These are phyloP conservation scores for Colletotrichum liriopes DNA, from an alignment of 2,329 filamentous ascomycete species.

Conservation along the genomic window DNA sequence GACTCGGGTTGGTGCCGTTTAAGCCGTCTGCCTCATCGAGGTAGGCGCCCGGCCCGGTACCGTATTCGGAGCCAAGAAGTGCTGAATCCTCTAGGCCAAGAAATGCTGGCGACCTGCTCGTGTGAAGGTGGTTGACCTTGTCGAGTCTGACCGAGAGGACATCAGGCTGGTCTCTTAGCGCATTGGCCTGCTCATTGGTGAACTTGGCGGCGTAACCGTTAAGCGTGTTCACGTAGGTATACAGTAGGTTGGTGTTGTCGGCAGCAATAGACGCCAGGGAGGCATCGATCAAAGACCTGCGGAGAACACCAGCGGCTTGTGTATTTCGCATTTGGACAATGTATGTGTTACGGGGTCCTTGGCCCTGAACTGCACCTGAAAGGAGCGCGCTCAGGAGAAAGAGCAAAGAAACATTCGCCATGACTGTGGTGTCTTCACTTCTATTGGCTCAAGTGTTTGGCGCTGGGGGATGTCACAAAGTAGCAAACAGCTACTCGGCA, in stretches of 20 bases:
- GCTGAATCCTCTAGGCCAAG: constrained; percentile 23
- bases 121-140: constrained; percentile 28
- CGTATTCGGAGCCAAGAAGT: constrained; percentile 16
- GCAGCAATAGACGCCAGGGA: constrained; percentile 16
- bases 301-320: not conserved
- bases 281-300: not conserved
- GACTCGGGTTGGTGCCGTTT: constrained; percentile 23
- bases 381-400: constrained; percentile 15
- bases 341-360: constrained; percentile 3
- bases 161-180: constrained; percentile 19
- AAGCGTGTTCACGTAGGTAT: constrained; percentile 29
- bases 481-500: no score
- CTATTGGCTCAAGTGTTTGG: not conserved
- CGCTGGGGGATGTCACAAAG: not conserved
- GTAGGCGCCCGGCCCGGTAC: not conserved
- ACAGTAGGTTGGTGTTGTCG: constrained; percentile 22
- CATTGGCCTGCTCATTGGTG: constrained; percentile 28
- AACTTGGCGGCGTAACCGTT: constrained; percentile 37
- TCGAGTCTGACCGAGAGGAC: constrained; percentile 33
- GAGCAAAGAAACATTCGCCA: constrained; percentile 16
- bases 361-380: not conserved
- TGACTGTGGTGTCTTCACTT: not conserved
- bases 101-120: constrained; percentile 35
- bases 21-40: not conserved
- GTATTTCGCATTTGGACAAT: constrained; percentile 21